Percentiles rank a stretch among this genome's conserved stretches.
These are phyloP conservation scores for Centaurea solstitialis DNA, from an alignment of 129 eudicot genomes.

Conservation along the genomic window DNA sequence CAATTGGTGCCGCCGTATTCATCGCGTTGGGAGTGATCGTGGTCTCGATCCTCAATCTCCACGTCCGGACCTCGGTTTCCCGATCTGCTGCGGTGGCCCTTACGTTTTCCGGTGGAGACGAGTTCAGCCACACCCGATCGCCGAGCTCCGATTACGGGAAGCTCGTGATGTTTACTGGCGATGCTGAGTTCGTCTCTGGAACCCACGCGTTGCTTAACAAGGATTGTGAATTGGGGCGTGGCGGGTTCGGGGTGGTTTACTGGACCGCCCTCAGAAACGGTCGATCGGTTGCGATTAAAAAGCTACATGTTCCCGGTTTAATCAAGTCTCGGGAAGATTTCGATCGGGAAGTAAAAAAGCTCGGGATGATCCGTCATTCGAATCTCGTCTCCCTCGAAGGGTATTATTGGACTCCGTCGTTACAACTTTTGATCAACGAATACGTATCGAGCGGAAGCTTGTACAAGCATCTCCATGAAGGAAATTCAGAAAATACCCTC, in stretches of 20 bases:
- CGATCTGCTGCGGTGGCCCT: slow-evolving; percentile 53
- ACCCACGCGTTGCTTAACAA: slow-evolving; percentile 76
- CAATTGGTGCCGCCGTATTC: slow-evolving; percentile 91
- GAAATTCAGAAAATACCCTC: slow-evolving; percentile 37
- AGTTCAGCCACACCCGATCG: slow-evolving; percentile 65
- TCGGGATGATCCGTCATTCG: slow-evolving; percentile 64
- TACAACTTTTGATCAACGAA: slow-evolving; percentile 81
- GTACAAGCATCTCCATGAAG: slow-evolving; percentile 78
- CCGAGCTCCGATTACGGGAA: slow-evolving; percentile 81
- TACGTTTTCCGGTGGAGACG: slow-evolving; percentile 65
- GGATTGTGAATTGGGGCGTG: slow-evolving; percentile 85
- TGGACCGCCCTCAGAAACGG: slow-evolving; percentile 71
- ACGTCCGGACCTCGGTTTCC: slow-evolving; percentile 53
- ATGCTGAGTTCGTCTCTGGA: slow-evolving; percentile 74
- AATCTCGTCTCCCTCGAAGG: slow-evolving; percentile 81
- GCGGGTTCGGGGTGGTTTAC: slow-evolving; percentile 90
- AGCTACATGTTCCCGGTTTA: slow-evolving; percentile 64
- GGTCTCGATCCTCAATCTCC: slow-evolving; percentile 74
- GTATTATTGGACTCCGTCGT: slow-evolving; percentile 84
- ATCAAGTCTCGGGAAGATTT: slow-evolving; percentile 82
- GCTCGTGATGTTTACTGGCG: slow-evolving; percentile 88
- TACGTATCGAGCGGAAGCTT: slow-evolving; percentile 69
- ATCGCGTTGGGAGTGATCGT: slow-evolving; percentile 83
- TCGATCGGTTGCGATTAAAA: slow-evolving; percentile 79
- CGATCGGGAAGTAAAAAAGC: slow-evolving; percentile 68